phyloP scores from a whole-genome alignment of 805 yeast genomes.

The Starmerella gropengiesseri region DNA sequence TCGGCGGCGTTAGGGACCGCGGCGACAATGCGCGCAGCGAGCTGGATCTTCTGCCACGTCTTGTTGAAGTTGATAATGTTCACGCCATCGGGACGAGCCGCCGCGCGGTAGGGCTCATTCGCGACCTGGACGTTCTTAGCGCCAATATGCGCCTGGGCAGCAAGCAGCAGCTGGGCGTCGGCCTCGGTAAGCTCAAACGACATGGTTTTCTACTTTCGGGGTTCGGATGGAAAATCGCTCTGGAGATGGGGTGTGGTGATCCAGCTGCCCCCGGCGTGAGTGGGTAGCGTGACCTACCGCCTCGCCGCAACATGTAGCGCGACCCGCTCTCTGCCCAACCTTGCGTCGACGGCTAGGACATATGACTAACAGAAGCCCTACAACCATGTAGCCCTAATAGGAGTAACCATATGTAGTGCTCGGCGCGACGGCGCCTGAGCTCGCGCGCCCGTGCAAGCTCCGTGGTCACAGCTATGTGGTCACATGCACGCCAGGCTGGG shows the following conservation, averaged over 20 bases:
- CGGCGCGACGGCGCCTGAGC: too few species aligned
- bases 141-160: constrained; percentile 99
- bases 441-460: too few species aligned
- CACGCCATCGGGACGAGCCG: constrained; percentile 37
- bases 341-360: too few species aligned
- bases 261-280: constrained; percentile 1
- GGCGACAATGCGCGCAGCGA: constrained; percentile 99
- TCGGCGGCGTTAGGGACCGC: constrained; percentile 98
- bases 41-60: constrained; percentile 99
- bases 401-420: too few species aligned
- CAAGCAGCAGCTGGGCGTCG: constrained; percentile 97
- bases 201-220: constrained; percentile 13
- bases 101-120: constrained; percentile 25
- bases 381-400: too few species aligned
- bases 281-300: constrained; percentile 6
- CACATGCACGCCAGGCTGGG: too few species aligned
- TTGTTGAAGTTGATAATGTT: constrained; percentile 96
- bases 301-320: neutral
- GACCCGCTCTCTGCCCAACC: too few species aligned
- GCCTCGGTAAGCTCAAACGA: constrained; percentile 63
- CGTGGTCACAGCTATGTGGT: too few species aligned
- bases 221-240: constrained; percentile 9
- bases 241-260: constrained; percentile 6
- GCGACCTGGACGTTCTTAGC: constrained; percentile 95
- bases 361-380: constrained; percentile 3